phyloP scores from a whole-genome alignment of 176 grass and related monocot genomes.

The Zoysia japonica region DNA sequence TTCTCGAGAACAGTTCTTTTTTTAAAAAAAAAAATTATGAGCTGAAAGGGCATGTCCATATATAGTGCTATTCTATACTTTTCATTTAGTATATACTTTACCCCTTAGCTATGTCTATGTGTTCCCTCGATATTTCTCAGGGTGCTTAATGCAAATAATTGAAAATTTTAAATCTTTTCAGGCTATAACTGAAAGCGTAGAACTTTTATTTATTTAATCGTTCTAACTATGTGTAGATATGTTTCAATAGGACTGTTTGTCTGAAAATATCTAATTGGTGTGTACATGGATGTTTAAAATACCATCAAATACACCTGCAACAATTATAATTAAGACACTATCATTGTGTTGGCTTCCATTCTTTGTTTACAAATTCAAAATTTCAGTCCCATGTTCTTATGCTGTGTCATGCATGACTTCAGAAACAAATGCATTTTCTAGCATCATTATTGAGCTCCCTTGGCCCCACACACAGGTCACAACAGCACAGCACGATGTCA shows the following conservation, averaged over 20 bases:
- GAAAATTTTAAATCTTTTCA: too few species aligned
- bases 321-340: background rate
- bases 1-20: too few species aligned
- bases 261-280: background rate
- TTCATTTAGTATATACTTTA: too few species aligned
- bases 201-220: too few species aligned
- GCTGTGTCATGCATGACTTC: constrained; percentile 19
- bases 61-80: too few species aligned
- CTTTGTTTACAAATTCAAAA: background rate
- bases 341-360: background rate
- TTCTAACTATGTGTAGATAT: too few species aligned
- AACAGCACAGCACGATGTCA: background rate
- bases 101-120: too few species aligned
- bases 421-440: constrained; percentile 19
- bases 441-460: constrained; percentile 29
- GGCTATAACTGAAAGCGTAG: too few species aligned
- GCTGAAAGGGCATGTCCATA: too few species aligned
- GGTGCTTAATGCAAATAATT: too few species aligned
- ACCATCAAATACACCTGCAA: background rate
- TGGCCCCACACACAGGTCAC: background rate
- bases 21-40: too few species aligned
- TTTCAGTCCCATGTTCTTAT: background rate
- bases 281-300: background rate
- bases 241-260: background rate
- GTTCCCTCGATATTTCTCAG: too few species aligned